Evolutionary conservation across 2,329 filamentous ascomycete genomes (phyloP), one percentile per base, ranked within the genome.

Genomic region (Phyllosticta citriasiana): DNA sequence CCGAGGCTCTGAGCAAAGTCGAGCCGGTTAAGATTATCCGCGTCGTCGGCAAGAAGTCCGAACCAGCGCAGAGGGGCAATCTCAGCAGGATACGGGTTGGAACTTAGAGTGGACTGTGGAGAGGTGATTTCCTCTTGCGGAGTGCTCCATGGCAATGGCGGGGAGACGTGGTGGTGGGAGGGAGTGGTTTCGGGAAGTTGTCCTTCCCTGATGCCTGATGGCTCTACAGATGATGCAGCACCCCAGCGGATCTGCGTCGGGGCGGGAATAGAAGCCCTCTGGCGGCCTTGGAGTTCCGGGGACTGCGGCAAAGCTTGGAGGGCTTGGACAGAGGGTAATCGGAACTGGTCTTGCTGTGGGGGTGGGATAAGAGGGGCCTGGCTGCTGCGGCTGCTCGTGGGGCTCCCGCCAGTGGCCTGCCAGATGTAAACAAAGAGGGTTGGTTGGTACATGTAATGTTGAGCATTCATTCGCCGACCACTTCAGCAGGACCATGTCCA

Each of bases 41-140:
- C 60, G 27, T 62, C 55, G 40, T 62, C 61, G 57, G 61, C 61
- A 19, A 62, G 61, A 57, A 62, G 61, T 30, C 61, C 61, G 51
- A 62, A 60, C 61, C 61, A 62, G 25, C 61, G 56, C 40, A 59
- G 57, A 52, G 61, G 57, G 12, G 57, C 61, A 16, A 62, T 57
- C 55, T 62, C 60, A 54, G 60, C 55, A 19, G 55, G 51, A 51
- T 62, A 62, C 19, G 56, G 30, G 25, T 55, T 58, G 51, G 60
- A 62, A 47, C 60, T 58, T 26, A 62, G 60, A 6, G 60, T 62
- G 22, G 55, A 57, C 55, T 58, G 60, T 12, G 60, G 60, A 30
- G 55, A 57, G 33, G 53, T 51, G 19, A 26, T 50, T 25, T 62
- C 60, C 12, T 62, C 60, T 25, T 51, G 33, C 30, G 60, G 52